Conservation (phyloP, 768 basidiomycete genomes). For the Suillus spraguei region DNA sequence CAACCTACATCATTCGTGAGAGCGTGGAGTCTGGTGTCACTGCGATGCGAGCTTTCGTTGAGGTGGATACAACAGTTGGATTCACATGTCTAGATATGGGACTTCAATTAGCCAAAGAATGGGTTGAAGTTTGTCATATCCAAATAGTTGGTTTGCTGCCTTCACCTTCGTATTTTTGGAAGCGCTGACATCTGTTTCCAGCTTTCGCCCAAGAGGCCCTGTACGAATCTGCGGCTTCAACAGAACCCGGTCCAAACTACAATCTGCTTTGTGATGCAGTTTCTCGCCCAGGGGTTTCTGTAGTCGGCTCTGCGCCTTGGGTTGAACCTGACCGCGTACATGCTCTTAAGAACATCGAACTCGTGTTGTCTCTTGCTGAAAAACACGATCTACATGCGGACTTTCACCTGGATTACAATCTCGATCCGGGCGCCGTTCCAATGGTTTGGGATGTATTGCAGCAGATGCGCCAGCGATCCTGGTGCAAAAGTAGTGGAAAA, state of each 20-base stretch:
- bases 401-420: constrained; percentile 71
- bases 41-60: constrained; percentile 68
- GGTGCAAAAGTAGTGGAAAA: constrained; percentile 24
- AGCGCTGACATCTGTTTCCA: constrained; percentile 22
- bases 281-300: constrained; percentile 42
- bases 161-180: neutral
- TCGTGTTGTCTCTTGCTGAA: constrained; percentile 51
- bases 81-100: constrained; percentile 57
- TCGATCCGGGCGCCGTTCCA: constrained; percentile 51
- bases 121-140: constrained; percentile 49
- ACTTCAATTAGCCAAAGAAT: constrained; percentile 48
- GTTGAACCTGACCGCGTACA: constrained; percentile 53
- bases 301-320: constrained; percentile 67
- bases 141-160: constrained; percentile 53
- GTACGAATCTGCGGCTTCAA: constrained; percentile 39
- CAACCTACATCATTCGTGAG: constrained; percentile 54
- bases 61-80: constrained; percentile 58
- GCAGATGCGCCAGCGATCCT: constrained; percentile 36
- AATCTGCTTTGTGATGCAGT: constrained; percentile 47
- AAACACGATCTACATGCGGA: constrained; percentile 46
- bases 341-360: constrained; percentile 54
- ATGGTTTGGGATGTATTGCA: constrained; percentile 58
- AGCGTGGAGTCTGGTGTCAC: constrained; percentile 66
- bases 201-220: constrained; percentile 67
- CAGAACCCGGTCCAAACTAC: constrained; percentile 46